Evolutionary conservation across 306 rosid genomes (phyloP).

Genomic region (Prunus mira): DNA sequence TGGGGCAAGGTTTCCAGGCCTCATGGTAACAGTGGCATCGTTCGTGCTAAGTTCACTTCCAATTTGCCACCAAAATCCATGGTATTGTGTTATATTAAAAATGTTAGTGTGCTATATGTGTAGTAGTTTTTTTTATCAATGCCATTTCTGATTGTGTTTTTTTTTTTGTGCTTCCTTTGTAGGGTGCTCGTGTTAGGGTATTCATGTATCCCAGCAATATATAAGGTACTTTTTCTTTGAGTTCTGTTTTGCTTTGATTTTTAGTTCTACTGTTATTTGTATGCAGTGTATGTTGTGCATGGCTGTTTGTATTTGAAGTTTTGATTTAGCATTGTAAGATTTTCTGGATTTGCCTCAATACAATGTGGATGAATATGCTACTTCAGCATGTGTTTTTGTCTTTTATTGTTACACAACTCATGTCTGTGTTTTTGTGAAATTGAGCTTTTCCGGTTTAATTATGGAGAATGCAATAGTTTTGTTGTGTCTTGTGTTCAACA

Average conservation of each 20-base stretch:
- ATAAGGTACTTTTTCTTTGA: conserved; percentile 38
- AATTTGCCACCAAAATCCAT: conserved; percentile 89
- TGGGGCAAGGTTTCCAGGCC: conserved; percentile 94
- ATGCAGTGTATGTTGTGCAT: neutral
- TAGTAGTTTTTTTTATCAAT: neutral
- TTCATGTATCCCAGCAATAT: conserved; percentile 94
- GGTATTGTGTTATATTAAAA: conserved; percentile 34
- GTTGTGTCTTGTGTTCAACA: neutral
- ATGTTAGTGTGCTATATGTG: neutral
- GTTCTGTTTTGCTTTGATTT: neutral
- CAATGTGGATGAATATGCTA: neutral
- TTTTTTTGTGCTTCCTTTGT: conserved; percentile 1
- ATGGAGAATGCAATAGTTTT: neutral
- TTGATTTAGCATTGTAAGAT: neutral
- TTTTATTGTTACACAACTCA: neutral
- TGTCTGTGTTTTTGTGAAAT: neutral
- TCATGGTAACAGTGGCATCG: conserved; percentile 87
- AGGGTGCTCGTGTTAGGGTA: conserved; percentile 90
- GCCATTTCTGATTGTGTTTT: conserved; percentile 5
- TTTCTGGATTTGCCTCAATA: neutral
- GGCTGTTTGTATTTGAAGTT: neutral
- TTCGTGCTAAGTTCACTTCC: conserved; percentile 89
- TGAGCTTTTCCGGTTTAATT: neutral
- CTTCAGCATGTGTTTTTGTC: neutral
- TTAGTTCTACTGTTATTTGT: neutral